These are phyloP conservation scores for Acacia crassicarpa DNA, from an alignment of 306 rosid species.

Conservation along the genomic window DNA sequence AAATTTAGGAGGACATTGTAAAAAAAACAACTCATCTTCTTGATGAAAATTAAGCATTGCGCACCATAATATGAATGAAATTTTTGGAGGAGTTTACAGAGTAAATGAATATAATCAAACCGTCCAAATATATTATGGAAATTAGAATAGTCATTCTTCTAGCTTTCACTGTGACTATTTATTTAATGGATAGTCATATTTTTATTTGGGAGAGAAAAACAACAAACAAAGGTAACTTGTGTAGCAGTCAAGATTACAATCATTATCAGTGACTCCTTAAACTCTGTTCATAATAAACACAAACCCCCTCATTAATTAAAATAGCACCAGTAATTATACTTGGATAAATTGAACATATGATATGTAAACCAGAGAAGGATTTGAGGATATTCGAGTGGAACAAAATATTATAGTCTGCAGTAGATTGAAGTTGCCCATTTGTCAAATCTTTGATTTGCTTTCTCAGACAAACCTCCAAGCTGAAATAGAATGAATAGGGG, in stretches of 20 bases:
- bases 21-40: conserved; percentile 65
- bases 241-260: too few species aligned
- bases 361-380: neutral
- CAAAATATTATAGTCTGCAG: neutral
- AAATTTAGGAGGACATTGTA: conserved; percentile 70
- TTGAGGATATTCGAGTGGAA: neutral
- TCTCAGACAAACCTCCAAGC: conserved; percentile 69
- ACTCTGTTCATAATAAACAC: too few species aligned
- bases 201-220: neutral
- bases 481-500: conserved; percentile 67
- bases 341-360: neutral
- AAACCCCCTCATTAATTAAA: too few species aligned
- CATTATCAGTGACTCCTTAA: too few species aligned
- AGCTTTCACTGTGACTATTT: neutral
- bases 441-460: neutral
- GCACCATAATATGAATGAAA: conserved; percentile 47
- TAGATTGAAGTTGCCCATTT: neutral
- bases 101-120: conserved; percentile 56
- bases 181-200: neutral
- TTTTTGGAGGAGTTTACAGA: conserved; percentile 32
- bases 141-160: neutral
- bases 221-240: too few species aligned
- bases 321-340: neutral
- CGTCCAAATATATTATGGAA: conserved; percentile 63
- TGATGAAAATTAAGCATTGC: conserved; percentile 29